Evolutionary conservation across 2,329 filamentous ascomycete genomes (phyloP), one percentile per base, ranked within the genome.

Genomic region (Arthroderma sp.): DNA sequence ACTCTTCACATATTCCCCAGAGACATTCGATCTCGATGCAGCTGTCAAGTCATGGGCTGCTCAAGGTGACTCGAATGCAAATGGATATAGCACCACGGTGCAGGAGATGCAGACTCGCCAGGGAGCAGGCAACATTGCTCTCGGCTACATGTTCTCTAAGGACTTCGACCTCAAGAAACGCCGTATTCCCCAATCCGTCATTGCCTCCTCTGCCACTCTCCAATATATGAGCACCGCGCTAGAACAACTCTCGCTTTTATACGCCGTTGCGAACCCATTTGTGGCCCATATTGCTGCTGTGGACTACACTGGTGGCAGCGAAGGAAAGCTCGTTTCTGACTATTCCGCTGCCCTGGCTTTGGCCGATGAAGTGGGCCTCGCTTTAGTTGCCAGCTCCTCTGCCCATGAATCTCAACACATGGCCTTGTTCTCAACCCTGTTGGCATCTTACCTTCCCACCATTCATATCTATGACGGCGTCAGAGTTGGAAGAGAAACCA

Each of bases 141-240:
- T 98, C 40, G 91, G 91, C 46, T 98, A 98, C 68, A 85, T 96
- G 62, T 98, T 96, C 73, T 95, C 88, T 49, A 85, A 86, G 58
- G 91, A 98, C 67, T 95, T 94, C 58, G 88, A 96, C 62, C 66
- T 94, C 57, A 79, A 77, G 70, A 95, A 91, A 74, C 80, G 88
- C 53, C 80, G 91, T 60, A 80, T 95, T 47, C 89, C 91, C 2
- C 91, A 98, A 73, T 81, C 85, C 10, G 80, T 98, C 51, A 68
- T 98, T 51, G 89, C 87, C 6, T 85, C 87, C 2, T 88, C 87
- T 0, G 80, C 85, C 38, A 89, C 81, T 52, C 71, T 98, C 52
- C 77, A 79, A 48, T 81, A 83, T 59, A 74, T 98, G 58, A 83
- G 87, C 36, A 71, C 80, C n/a, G 77, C 85, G 29, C 73, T 98